Conservation (phyloP, 2,329 filamentous ascomycete species). For the Exophiala phaeomuriformis region DNA sequence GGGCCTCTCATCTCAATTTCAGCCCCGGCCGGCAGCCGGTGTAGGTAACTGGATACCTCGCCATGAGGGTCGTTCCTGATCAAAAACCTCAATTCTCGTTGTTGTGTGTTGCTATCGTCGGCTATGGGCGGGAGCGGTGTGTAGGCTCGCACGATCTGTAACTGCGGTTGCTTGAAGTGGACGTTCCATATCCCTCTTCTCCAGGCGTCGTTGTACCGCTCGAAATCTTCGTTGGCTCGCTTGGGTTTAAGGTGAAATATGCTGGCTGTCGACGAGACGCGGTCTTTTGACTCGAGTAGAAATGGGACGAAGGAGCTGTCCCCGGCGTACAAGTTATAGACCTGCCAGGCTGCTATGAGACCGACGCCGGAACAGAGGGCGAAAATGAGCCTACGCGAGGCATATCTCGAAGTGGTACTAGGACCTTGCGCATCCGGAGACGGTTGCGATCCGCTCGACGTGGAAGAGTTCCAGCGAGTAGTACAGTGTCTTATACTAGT, state of each 20-base stretch:
- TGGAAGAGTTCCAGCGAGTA: constrained; percentile 6
- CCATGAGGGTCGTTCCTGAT: constrained; percentile 71
- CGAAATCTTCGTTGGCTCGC: constrained; percentile 27
- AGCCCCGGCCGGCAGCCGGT: constrained; percentile 54
- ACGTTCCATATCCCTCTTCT: constrained; percentile 71
- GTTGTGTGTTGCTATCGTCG: constrained; percentile 27
- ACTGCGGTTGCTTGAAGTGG: constrained; percentile 86
- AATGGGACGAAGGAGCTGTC: constrained; percentile 35
- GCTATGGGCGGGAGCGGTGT: constrained; percentile 66
- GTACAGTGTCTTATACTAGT: not conserved
- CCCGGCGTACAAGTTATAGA: not conserved
- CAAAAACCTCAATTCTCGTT: constrained; percentile 58
- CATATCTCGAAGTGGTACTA: not conserved
- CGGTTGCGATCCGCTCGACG: not conserved
- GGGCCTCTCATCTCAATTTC: constrained; percentile 73
- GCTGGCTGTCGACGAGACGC: constrained; percentile 41
- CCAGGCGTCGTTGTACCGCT: constrained; percentile 46
- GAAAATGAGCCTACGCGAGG: constrained; percentile 2
- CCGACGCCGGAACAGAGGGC: constrained; percentile 2
- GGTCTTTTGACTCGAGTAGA: constrained; percentile 37
- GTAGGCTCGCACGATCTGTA: constrained; percentile 87
- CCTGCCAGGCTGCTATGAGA: constrained; percentile 3
- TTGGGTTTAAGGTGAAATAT: constrained; percentile 38
- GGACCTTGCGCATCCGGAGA: constrained; percentile 3
- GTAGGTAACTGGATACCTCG: constrained; percentile 78